Conservation (phyloP, 306 rosid species). For the Ammopiptanthus mongolicus region DNA sequence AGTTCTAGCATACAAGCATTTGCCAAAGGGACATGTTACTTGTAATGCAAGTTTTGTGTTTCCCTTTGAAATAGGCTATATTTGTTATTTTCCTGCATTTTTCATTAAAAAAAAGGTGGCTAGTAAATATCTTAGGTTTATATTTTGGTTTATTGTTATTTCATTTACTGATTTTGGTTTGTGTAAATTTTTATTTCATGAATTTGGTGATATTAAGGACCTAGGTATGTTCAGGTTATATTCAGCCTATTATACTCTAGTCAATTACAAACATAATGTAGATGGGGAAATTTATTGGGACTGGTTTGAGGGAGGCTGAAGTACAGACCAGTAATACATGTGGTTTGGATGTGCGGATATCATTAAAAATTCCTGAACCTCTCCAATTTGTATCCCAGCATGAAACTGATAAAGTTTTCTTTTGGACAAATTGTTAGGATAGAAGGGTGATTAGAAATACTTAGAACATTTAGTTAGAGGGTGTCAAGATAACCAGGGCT, state of each 20-base stretch:
- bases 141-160: not conserved
- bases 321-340: no score
- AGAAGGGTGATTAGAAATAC: no score
- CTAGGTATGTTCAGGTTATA: not conserved
- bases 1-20: not conserved
- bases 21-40: not conserved
- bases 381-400: no score
- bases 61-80: not conserved
- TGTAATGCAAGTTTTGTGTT: conserved; percentile 17
- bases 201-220: not conserved
- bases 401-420: no score
- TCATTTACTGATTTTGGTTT: not conserved
- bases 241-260: not conserved
- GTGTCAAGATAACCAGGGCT: no score
- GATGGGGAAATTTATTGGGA: not conserved
- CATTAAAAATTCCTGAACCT: no score
- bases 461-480: no score
- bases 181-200: not conserved
- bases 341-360: no score
- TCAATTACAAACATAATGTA: not conserved
- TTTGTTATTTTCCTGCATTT: not conserved
- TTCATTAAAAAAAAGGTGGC: not conserved
- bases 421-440: no score
- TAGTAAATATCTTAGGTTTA: not conserved
- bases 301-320: not conserved